phyloP scores from a whole-genome alignment of 768 basidiomycete genomes.

The Serendipita sp. region DNA sequence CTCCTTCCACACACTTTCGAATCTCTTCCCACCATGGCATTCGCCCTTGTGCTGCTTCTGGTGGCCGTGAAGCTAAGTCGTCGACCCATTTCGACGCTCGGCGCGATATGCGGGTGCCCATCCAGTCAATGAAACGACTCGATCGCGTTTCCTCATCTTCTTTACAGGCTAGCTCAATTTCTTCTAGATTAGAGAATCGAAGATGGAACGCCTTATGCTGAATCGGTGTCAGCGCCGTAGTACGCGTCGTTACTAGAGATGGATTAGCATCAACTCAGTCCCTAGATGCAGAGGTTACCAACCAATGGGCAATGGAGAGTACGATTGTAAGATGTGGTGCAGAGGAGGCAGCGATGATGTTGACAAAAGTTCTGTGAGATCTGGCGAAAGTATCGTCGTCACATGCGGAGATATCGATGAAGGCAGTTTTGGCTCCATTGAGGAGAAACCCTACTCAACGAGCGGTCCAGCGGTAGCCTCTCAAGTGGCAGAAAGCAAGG shows the following conservation, averaged over 20 bases:
- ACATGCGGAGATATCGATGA: constrained; percentile 69
- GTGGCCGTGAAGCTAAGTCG: constrained; percentile 9
- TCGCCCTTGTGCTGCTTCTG: constrained; percentile 18
- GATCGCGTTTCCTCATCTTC: constrained; percentile 72
- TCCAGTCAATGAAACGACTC: constrained; percentile 72
- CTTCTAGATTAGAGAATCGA: constrained; percentile 58
- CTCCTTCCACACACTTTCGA: constrained; percentile 56
- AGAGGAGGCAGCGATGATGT: constrained; percentile 48
- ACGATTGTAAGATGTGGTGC: constrained; percentile 62
- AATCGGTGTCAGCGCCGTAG: constrained; percentile 51
- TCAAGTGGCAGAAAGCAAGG: not conserved
- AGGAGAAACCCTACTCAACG: not conserved
- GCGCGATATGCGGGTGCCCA: constrained; percentile 49
- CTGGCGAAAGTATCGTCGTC: constrained; percentile 53
- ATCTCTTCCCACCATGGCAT: constrained; percentile 87
- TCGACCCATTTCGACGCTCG: constrained; percentile 50
- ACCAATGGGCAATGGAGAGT: constrained; percentile 74
- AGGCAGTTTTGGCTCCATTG: constrained; percentile 34
- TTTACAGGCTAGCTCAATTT: constrained; percentile 54
- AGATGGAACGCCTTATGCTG: constrained; percentile 56
- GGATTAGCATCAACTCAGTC: not conserved
- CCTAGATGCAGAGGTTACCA: constrained; percentile 11
- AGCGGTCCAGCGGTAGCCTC: not conserved
- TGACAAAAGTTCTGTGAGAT: constrained; percentile 45
- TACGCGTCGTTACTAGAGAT: constrained; percentile 54